A percentile compares a stretch with the other conserved stretches of the same genome.
Evolutionary conservation across 1,284 basidiomycete species (phyloP).

Genomic region (Ceratobasidium papillatum): DNA sequence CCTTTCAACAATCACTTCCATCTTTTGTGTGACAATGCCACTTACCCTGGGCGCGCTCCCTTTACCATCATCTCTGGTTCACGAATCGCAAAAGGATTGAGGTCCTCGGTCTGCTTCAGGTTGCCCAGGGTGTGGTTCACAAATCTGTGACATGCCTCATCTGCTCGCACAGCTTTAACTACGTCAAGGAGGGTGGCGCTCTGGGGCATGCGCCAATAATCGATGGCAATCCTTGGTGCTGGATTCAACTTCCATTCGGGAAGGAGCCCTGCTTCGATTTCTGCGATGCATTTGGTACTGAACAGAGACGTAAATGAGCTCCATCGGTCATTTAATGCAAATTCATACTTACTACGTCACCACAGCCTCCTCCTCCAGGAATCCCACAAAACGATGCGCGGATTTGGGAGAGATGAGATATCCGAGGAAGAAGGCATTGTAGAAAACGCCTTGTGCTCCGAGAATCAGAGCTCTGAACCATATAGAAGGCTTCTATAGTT

Average conservation of each 20-base stretch:
- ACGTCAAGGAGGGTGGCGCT: constrained; percentile 59
- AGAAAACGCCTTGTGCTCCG: constrained; percentile 87
- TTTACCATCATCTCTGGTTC: constrained; percentile 79
- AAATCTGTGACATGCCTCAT: constrained; percentile 92
- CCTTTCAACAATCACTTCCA: neutral
- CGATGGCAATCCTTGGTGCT: constrained; percentile 90
- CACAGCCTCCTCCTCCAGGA: constrained; percentile 95
- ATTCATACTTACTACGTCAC: constrained; percentile 73
- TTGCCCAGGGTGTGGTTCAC: constrained; percentile 94
- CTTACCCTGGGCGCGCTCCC: constrained; percentile 61
- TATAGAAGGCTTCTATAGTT: constrained; percentile 70
- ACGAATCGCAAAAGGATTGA: constrained; percentile 91
- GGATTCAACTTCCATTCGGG: constrained; percentile 83
- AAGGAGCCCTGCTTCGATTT: constrained; percentile 82
- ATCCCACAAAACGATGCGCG: constrained; percentile 93
- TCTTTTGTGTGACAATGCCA: constrained; percentile 39
- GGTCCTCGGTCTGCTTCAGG: constrained; percentile 75
- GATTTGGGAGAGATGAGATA: constrained; percentile 69
- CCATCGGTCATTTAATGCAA: too few species aligned
- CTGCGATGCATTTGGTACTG: constrained; percentile 82
- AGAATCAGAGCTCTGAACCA: constrained; percentile 84
- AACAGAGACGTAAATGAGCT: too few species aligned
- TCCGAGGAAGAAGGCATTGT: constrained; percentile 84
- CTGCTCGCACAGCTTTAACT: constrained; percentile 75
- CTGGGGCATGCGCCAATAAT: constrained; percentile 82